phyloP scores from a whole-genome alignment of 2,329 filamentous ascomycete species.

The Talaromyces sp. region DNA sequence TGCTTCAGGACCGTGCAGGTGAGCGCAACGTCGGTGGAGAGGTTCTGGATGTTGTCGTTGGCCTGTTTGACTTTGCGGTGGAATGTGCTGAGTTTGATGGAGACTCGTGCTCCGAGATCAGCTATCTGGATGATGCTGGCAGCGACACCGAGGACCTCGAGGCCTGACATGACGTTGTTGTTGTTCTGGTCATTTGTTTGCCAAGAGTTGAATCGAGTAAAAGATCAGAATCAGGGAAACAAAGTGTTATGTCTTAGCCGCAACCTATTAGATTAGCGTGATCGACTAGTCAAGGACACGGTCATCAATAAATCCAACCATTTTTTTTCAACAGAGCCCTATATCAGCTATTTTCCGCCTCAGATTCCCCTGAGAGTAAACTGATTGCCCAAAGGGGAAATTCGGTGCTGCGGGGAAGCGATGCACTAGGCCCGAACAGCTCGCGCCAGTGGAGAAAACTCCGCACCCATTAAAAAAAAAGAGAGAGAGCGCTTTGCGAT shows the following conservation, averaged over 20 bases:
- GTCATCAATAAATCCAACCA: background rate
- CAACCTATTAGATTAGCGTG: background rate
- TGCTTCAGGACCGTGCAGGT: constrained; percentile 25
- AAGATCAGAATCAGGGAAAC: background rate
- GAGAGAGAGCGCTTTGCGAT: background rate
- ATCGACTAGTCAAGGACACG: background rate
- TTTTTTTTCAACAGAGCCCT: background rate
- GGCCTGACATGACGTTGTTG: constrained; percentile 15
- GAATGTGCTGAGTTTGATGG: constrained; percentile 28
- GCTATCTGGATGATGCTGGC: constrained; percentile 29
- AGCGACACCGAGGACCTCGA: constrained; percentile 21
- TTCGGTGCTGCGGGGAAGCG: background rate
- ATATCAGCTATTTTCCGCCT: background rate
- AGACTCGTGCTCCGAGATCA: constrained; percentile 24
- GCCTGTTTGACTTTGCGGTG: constrained; percentile 22
- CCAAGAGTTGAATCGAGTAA: background rate
- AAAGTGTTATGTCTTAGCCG: background rate
- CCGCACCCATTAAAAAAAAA: background rate
- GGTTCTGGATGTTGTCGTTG: constrained; percentile 15
- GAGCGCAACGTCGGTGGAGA: constrained; percentile 25
- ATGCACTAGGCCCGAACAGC: background rate
- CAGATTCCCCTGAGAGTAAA: background rate
- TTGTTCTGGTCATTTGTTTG: background rate
- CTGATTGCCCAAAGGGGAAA: background rate
- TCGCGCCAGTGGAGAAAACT: background rate